Percentiles rank a stretch among this genome's conserved stretches.
Conservation (phyloP, 352 stramenopile species). For the Stramenopiles sp. region DNA sequence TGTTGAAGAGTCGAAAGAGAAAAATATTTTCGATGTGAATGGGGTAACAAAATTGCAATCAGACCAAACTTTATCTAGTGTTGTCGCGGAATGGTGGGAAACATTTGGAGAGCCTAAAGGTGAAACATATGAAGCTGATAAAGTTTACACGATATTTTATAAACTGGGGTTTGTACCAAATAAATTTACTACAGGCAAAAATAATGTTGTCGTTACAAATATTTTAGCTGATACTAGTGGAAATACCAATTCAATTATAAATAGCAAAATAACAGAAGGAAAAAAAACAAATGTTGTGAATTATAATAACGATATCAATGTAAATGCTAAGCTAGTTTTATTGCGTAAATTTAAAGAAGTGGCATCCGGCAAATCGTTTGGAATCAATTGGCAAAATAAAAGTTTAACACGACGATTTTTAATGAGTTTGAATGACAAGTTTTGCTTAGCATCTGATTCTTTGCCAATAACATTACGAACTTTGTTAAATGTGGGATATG, state of each 20-base stretch:
- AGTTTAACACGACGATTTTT: neutral
- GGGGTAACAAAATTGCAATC: neutral
- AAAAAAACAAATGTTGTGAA: too few species aligned
- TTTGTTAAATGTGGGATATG: neutral
- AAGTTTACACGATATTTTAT: neutral
- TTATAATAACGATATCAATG: too few species aligned
- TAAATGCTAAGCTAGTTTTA: too few species aligned
- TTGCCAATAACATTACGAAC: neutral
- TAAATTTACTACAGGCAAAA: too few species aligned
- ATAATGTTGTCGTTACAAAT: too few species aligned
- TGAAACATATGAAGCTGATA: neutral
- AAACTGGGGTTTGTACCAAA: neutral
- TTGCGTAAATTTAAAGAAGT: too few species aligned
- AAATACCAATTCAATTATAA: too few species aligned
- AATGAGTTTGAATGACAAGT: neutral
- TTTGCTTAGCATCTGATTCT: neutral
- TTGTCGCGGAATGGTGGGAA: neutral
- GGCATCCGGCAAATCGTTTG: too few species aligned
- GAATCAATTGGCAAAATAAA: neutral
- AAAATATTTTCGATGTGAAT: neutral
- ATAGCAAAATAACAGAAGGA: too few species aligned
- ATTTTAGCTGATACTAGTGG: too few species aligned
- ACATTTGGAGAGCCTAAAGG: neutral
- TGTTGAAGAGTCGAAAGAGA: neutral
- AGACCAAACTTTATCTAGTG: neutral